Base-by-base conservation (phyloP, 2,329 filamentous ascomycete genomes). In the Alternaria triticina region DNA sequence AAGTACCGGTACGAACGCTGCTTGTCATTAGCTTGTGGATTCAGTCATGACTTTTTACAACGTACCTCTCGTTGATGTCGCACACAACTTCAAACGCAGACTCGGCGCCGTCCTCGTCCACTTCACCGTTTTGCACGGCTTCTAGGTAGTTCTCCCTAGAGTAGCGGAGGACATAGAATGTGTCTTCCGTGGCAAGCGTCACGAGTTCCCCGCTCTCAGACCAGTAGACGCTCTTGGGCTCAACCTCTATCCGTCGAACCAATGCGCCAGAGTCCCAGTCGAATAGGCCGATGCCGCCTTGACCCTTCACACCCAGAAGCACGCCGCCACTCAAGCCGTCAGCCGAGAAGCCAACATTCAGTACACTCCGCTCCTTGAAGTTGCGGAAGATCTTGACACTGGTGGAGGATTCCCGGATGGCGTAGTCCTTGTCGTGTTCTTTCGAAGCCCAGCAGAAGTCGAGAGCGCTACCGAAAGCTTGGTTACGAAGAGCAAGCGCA, bases 331-430 rank as follows among this genome's bases (percentile, higher is more conserved):
- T 92, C 50, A 99, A 85, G 15, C 94, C 95, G 69, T 99, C 96
- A 2, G 94, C 95, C 71, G 96, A 92, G 85, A 97, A 99, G 11
- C 94, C 94, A 58, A 98, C 93, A 78, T 99, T 95, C 30, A 99
- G 85, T 12, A 94, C 93, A 61, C 92, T 93, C 82, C 96, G 95
- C 80, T 98, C 96, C 71, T 94, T 91, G 83, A 99, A 98, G 82
- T 98, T 98, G 82, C 96, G 95, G 86, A 96, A 98, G 36, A 98
- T 89, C 85, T 97, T 97, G 74, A 99, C 94, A 74, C 92, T 97
- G 52, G 95, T 97, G 27, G 91, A 83, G 5, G 94, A 97, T 82
- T 99, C 96, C 36, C 96, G 91, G 72, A 99, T 98, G 43, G 96
- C 96, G 77, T 97, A 98, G 80, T 99, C 96, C 80, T 97, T 98